A percentile compares a stretch with the other conserved stretches of the same genome.
phyloP scores from a whole-genome alignment of 495 filamentous ascomycete genomes.

The Sporormia fimetaria region DNA sequence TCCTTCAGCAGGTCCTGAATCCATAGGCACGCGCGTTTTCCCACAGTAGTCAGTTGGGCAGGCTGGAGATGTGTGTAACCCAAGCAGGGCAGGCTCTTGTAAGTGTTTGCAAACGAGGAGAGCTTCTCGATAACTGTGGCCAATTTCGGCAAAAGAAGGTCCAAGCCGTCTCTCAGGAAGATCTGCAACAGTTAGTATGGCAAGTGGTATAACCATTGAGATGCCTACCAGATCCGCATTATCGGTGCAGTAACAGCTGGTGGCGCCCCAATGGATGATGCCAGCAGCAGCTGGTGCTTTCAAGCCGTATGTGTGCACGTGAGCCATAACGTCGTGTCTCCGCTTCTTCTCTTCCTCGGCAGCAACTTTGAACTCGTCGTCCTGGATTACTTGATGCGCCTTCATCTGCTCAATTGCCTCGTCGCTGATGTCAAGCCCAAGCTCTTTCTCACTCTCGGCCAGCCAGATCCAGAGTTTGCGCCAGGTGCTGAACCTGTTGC shows the following conservation, averaged over 20 bases:
- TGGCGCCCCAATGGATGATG: slow-evolving; percentile 74
- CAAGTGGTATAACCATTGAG: neutral
- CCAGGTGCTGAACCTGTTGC: slow-evolving; percentile 36
- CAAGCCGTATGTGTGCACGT: slow-evolving; percentile 63
- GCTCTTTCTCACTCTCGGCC: slow-evolving; percentile 33
- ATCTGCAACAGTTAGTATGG: slow-evolving; percentile 36
- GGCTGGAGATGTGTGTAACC: slow-evolving; percentile 76
- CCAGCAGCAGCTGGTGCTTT: slow-evolving; percentile 72
- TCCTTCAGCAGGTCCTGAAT: slow-evolving; percentile 83
- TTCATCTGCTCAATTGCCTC: slow-evolving; percentile 38
- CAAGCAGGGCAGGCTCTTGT: slow-evolving; percentile 56
- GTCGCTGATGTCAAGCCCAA: slow-evolving; percentile 25
- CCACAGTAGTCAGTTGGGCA: slow-evolving; percentile 69
- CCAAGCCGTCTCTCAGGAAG: slow-evolving; percentile 60
- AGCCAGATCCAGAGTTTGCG: slow-evolving; percentile 36
- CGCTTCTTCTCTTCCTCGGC: slow-evolving; percentile 69
- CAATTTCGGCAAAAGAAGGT: slow-evolving; percentile 73
- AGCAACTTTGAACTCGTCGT: slow-evolving; percentile 68
- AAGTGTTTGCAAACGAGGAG: slow-evolving; percentile 59
- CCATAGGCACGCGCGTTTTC: slow-evolving; percentile 71
- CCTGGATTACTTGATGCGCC: slow-evolving; percentile 56
- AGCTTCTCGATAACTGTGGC: slow-evolving; percentile 78
- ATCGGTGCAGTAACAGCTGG: slow-evolving; percentile 49
- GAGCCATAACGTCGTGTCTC: slow-evolving; percentile 47
- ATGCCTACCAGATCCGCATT: slow-evolving; percentile 57